Evolutionary conservation across 176 grass and related monocot genomes (phyloP), one percentile per base, ranked within the genome.

Genomic region (Musa schizocarpa): DNA sequence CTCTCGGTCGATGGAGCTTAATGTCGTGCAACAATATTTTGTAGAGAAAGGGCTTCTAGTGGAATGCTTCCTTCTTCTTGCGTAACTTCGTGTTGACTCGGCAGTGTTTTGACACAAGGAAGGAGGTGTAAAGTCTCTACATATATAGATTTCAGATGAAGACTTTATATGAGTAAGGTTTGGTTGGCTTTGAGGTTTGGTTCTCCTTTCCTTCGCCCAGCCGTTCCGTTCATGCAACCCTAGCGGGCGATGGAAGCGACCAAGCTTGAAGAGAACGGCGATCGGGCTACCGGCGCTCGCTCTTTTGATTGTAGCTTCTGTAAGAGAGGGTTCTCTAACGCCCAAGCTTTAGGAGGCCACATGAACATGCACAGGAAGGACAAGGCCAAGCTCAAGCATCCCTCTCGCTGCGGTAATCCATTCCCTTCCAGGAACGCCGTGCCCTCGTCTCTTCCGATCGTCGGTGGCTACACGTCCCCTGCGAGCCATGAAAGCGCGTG

Each of bases 281-380:
- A 61, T 61, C 57, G 57, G 3, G 16, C 17, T 13, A 54, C 11
- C 57, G 0, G 57, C 14, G 57, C 57, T 1, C 1, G 53, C 80
- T 82, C 82, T 70, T 90, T 90, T 85, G 88, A 90, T 71, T 95
- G 92, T 76, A 78, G 76, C 50, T 95, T 85, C 81, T 95, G 92
- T 88, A 86, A 68, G 83, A 80, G 92, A 69, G 91, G 92, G 9
- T 95, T 95, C 81, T 84, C 85, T 19, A 90, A 88, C 71, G 87
- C 91, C 56, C 91, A 94, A 79, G 91, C 91, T 11, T 83, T 94
- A 13, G 87, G 91, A 50, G 91, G 91, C 9, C 91, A 94, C 83
- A 94, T 94, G 91, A 94, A 94, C 83, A 82, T 90, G 43, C 91
- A 94, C 79, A 81, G 88, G 66, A 82, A 76, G 13, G 84, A 82